phyloP scores from a whole-genome alignment of 164 flowering plant genomes.

The Vitis rotundifolia region DNA sequence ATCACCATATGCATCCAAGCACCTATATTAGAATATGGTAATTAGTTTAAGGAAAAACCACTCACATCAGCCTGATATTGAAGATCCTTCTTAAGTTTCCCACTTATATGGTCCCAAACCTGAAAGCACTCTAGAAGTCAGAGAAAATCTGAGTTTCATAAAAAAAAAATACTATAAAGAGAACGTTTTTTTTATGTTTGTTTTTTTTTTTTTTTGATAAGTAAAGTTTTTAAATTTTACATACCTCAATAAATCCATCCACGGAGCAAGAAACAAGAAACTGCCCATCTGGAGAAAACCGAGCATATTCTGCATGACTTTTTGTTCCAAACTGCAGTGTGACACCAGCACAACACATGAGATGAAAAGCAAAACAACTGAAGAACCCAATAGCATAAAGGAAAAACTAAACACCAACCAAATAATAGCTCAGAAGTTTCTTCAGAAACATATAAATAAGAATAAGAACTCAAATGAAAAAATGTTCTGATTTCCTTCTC shows the following conservation, averaged over 20 bases:
- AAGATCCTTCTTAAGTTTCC: conserved; percentile 98
- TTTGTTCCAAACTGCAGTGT: conserved; percentile 85
- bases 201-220: too few species aligned
- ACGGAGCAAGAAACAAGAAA: conserved; percentile 91
- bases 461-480: too few species aligned
- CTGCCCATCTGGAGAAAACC: conserved; percentile 98
- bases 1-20: too few species aligned
- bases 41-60: conserved; percentile 1
- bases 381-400: neutral
- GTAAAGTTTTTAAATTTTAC: too few species aligned
- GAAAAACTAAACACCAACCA: neutral
- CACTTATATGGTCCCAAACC: conserved; percentile 98
- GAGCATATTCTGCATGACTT: conserved; percentile 92
- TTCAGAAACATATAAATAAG: too few species aligned
- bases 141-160: neutral
- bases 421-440: too few species aligned
- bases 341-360: conserved; percentile 6
- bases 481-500: too few species aligned
- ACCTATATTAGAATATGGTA: too few species aligned
- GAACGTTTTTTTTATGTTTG: too few species aligned
- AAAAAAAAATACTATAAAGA: too few species aligned
- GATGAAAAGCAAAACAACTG: conserved; percentile 1
- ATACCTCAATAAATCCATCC: conserved; percentile 97
- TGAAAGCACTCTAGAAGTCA: conserved; percentile 23
- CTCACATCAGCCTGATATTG: conserved; percentile 99